Evolutionary conservation across 2,329 filamentous ascomycete species (phyloP).

Genomic region (Endoconidiophora polonica): DNA sequence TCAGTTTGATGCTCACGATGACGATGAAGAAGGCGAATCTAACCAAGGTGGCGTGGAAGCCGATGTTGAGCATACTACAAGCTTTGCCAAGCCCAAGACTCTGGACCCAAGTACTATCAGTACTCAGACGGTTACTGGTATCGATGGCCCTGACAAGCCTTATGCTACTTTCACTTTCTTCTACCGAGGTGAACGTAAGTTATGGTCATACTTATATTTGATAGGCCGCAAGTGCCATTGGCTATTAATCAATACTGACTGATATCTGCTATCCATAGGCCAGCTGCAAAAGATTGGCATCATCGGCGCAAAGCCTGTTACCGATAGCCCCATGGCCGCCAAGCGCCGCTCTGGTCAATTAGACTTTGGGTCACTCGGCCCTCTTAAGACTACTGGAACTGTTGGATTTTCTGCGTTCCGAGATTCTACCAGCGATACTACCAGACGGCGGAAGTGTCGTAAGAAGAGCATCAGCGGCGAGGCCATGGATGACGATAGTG

Average conservation of each 20-base stretch:
- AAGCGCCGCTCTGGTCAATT: constrained; percentile 71
- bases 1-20: constrained; percentile 92
- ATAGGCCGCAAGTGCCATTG: not conserved
- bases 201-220: not conserved
- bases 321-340: constrained; percentile 40
- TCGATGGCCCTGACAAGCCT: constrained; percentile 87
- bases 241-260: not conserved
- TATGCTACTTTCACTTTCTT: constrained; percentile 97
- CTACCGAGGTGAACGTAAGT: constrained; percentile 85
- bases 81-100: constrained; percentile 91
- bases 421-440: constrained; percentile 42
- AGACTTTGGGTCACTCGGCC: constrained; percentile 71
- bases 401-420: constrained; percentile 83
- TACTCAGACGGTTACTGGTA: constrained; percentile 96
- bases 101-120: constrained; percentile 95
- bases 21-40: constrained; percentile 45
- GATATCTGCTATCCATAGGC: constrained; percentile 33
- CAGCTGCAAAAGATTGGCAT: constrained; percentile 97
- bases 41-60: constrained; percentile 31
- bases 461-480: constrained; percentile 48
- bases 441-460: constrained; percentile 39
- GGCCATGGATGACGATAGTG: constrained; percentile 54
- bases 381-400: constrained; percentile 71
- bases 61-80: constrained; percentile 91
- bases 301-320: constrained; percentile 47